Base-by-base conservation (phyloP, 306 rosid species). In the Vigna nakashimae region DNA sequence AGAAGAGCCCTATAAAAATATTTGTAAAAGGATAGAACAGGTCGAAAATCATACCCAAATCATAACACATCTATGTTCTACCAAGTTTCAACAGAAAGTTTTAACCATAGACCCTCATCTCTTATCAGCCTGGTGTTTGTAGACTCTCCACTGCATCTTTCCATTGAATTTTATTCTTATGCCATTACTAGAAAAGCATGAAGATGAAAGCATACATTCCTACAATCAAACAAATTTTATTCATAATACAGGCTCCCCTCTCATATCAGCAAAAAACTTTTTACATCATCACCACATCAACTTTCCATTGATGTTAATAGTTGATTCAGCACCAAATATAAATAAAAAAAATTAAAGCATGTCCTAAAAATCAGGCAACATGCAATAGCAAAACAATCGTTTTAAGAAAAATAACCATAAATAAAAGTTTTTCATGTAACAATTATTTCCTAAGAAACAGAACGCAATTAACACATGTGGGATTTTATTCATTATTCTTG, bases 271-370 rank as follows among this genome's bases (percentile, higher is more conserved):
- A 18, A 6, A 18, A 56, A 17, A 48, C 4, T 7, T 17, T 8
- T 79, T 49, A 16, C 22, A 16, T 72, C 28, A 62, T 40, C 60
- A 52, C 17, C 38, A 3, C 5, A 64, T 36, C 7, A 36, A 14
- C 17, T 63, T 63, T 55, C 42, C 57, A 77, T 32, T 81, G 20
- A 50, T 7, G 64, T 52, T 48, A 55, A 46, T 49, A 26, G 58
- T 6, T 76, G 62, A 58, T 32, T 52, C 42, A 52, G 7, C 28
- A 82, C 10, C 59, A 26, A 2, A 48, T 64, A 51, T 30, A 32
- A 45, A 75, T 43, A 49, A 51, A 46, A 82, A 4, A 30, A 30
- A 30, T 15, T 66, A 30, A 69, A 79, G 3, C 40, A 30, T 6
- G 6, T 34, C 74, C 73, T 49, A 69, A 6, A 43, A 34, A 30